Evolutionary conservation across 2,329 filamentous ascomycete genomes (phyloP), one percentile per base, ranked within the genome.

Genomic region (Beauveria australis): DNA sequence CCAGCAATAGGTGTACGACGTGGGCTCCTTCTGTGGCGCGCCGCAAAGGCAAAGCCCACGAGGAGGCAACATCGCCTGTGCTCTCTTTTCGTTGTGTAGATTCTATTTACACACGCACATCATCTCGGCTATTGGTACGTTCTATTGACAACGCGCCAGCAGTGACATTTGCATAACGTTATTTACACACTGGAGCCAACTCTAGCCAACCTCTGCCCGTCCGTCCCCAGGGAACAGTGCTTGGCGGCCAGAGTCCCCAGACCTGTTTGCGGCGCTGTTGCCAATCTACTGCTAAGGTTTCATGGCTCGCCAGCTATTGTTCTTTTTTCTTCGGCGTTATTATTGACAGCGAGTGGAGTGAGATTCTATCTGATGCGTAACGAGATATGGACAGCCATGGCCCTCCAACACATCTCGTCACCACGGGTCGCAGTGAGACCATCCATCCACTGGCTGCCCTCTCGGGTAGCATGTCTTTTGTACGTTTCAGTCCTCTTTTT

Each of bases 381-480:
- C 43, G 7, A 51, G 22, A 41, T 14, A 28, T 44, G 3, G 22
- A 22, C 46, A 3, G 18, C 10, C 47, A 57, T 28, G 5, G 12
- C 18, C 53, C 44, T 49, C 43, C 26, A 46, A 47, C 40, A 47
- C 26, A 22, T 46, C 53, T 56, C 24, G 18, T 47, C 30, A 33
- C 28, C 43, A 57, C 33, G 41, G 19, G 28, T 48, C 18, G 53
- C 54, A 37, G 53, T 56, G 43, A 56, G 53, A 56, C 53, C 28
- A 22, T 49, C 53, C 28, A 22, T 58, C 14, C 19, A 19, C 43
- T 5, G 14, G 33, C 33, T 37, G 14, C 33, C 33, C 44, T 58
- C 55, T 41, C 55, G 44, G 55, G 33, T 58, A 57, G 54, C 28
- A 44, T 30, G 53, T 46, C 53, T 43, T 46, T 49, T 49, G 47